phyloP scores from a whole-genome alignment of 441 rosid genomes.

The Kokia cookei region DNA sequence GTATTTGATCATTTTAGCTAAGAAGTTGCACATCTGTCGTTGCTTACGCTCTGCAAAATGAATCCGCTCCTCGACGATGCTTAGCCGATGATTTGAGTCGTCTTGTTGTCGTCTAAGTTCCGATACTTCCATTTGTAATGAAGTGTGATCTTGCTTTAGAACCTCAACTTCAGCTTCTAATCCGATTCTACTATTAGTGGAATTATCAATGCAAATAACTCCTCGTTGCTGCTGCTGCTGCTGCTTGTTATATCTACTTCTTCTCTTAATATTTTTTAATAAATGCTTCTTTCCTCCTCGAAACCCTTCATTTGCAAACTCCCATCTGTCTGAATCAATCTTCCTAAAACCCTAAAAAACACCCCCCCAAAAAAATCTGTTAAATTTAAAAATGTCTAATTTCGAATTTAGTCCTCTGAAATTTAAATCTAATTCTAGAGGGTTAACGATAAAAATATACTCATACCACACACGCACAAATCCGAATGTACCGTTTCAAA shows the following conservation, averaged over 20 bases:
- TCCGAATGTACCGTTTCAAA: no score
- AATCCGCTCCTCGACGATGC: constrained; percentile 32
- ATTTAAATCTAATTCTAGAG: no score
- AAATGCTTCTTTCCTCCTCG: constrained; percentile 58
- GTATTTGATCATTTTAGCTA: constrained; percentile 30
- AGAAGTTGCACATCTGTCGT: constrained; percentile 44
- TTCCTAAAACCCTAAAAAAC: constrained; percentile 50
- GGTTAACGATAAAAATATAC: no score
- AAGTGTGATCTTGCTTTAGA: constrained; percentile 39
- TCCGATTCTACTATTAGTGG: neutral
- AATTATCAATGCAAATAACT: neutral
- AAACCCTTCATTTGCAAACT: constrained; percentile 61
- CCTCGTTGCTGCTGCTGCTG: constrained; percentile 14
- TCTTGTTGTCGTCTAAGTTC: constrained; percentile 37
- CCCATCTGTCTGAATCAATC: constrained; percentile 68
- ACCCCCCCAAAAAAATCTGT: neutral
- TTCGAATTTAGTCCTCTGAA: neutral
- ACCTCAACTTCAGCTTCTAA: constrained; percentile 31
- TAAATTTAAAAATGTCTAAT: neutral
- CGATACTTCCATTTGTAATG: constrained; percentile 37
- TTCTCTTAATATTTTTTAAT: constrained; percentile 63
- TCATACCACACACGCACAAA: no score
- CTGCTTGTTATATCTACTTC: constrained; percentile 34
- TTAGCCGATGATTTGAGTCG: constrained; percentile 30
- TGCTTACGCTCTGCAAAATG: constrained; percentile 40